Percentiles rank a stretch among this genome's conserved stretches.
Evolutionary conservation across 2,329 filamentous ascomycete species (phyloP).

Genomic region (Diaporthe destruens): DNA sequence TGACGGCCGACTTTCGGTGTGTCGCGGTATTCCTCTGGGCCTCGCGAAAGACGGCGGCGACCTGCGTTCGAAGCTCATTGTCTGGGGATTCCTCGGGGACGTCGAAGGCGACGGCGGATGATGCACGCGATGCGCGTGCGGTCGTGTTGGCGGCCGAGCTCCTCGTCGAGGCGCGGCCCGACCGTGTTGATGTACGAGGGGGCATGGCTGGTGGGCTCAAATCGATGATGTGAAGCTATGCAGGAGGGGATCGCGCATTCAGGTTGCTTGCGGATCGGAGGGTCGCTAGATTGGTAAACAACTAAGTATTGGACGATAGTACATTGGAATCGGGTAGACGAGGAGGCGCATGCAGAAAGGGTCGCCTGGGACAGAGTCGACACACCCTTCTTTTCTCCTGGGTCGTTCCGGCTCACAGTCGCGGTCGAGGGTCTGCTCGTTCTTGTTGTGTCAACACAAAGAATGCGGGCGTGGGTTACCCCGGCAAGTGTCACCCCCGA

Average conservation of each 20-base stretch:
- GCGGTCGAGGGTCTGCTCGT: slow-evolving; percentile 27
- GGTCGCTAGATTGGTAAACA: slow-evolving; percentile 10
- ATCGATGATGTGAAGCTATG: slow-evolving; percentile 43
- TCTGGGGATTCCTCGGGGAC: slow-evolving; percentile 80
- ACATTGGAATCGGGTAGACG: not conserved
- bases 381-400: slow-evolving; percentile 3
- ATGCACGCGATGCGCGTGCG: slow-evolving; percentile 61
- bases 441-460: slow-evolving; percentile 41
- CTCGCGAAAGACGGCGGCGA: slow-evolving; percentile 80
- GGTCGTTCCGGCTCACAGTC: slow-evolving; percentile 5
- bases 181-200: slow-evolving; percentile 60
- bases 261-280: slow-evolving; percentile 27
- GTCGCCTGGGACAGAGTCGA: not conserved
- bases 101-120: slow-evolving; percentile 57
- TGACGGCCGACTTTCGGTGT: slow-evolving; percentile 90
- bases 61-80: slow-evolving; percentile 78
- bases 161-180: slow-evolving; percentile 59
- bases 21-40: slow-evolving; percentile 91
- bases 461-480: slow-evolving; percentile 40
- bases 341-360: not conserved
- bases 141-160: slow-evolving; percentile 56
- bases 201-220: slow-evolving; percentile 57
- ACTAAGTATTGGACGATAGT: slow-evolving; percentile 9
- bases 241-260: slow-evolving; percentile 22
- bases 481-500: slow-evolving; percentile 32